A percentile compares a stretch with the other conserved stretches of the same genome.
Evolutionary conservation across 441 rosid genomes (phyloP).

Genomic region (Syzygium syzygioides): DNA sequence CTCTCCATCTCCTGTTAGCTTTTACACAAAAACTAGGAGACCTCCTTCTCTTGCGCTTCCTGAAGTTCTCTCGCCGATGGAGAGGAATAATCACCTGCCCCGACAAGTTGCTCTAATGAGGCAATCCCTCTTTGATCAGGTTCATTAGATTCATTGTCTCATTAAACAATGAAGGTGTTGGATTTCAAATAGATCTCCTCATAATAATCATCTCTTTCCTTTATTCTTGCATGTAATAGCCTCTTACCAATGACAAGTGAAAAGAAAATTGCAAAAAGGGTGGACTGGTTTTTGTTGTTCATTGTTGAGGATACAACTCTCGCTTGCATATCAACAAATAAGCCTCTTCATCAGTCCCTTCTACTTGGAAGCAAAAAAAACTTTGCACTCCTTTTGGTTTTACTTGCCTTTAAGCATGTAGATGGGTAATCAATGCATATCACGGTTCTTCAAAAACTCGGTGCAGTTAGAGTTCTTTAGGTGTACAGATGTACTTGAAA

Average conservation of each 20-base stretch:
- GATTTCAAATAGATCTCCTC: background rate
- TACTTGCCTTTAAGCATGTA: background rate
- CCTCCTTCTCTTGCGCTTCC: background rate
- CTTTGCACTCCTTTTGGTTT: background rate
- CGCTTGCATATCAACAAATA: background rate
- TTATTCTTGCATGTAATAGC: background rate
- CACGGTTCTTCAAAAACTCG: background rate
- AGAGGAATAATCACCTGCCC: constrained; percentile 38
- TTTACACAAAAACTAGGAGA: background rate
- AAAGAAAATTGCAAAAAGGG: background rate
- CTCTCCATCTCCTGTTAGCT: background rate
- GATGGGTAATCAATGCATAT: background rate
- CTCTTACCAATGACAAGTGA: background rate
- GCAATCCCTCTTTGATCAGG: constrained; percentile 93
- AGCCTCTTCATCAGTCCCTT: background rate
- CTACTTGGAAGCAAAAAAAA: background rate
- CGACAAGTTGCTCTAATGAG: constrained; percentile 71
- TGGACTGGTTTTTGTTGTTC: background rate
- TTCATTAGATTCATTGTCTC: constrained; percentile 3
- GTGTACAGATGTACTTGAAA: background rate
- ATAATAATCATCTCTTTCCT: background rate
- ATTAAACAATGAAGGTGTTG: background rate
- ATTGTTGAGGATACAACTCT: background rate
- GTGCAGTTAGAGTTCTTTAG: background rate
- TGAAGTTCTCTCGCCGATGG: constrained; percentile 16